Conservation (phyloP, 2,329 filamentous ascomycete species). For the Ilyonectria sp. region DNA sequence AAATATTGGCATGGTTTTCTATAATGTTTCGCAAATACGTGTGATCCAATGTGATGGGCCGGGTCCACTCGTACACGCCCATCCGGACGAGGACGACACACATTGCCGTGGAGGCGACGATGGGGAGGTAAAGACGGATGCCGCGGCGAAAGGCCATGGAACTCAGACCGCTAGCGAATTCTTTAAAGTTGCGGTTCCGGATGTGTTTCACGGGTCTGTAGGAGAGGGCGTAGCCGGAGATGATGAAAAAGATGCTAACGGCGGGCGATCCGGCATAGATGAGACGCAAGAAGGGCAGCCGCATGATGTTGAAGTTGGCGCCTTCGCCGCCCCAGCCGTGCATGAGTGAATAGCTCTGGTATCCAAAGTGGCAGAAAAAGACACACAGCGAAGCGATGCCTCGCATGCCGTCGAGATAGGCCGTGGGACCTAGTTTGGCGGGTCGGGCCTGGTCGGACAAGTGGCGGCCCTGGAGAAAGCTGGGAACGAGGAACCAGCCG, state of each 20-base stretch:
- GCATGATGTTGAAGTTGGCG: slow-evolving; percentile 61
- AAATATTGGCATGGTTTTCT: slow-evolving; percentile 57
- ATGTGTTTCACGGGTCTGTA: slow-evolving; percentile 65
- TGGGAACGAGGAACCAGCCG: slow-evolving; percentile 64
- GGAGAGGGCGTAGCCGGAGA: slow-evolving; percentile 73
- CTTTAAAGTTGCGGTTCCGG: slow-evolving; percentile 53
- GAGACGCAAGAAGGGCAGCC: slow-evolving; percentile 68
- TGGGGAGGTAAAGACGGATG: slow-evolving; percentile 68
- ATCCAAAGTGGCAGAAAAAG: slow-evolving; percentile 68
- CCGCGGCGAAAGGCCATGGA: slow-evolving; percentile 67
- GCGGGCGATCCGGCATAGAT: slow-evolving; percentile 69
- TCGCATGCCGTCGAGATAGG: slow-evolving; percentile 72
- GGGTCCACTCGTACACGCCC: slow-evolving; percentile 64
- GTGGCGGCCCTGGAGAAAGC: slow-evolving; percentile 63
- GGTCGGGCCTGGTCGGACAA: slow-evolving; percentile 57
- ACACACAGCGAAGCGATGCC: slow-evolving; percentile 70
- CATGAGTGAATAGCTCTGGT: slow-evolving; percentile 66
- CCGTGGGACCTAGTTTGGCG: slow-evolving; percentile 63
- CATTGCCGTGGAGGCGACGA: slow-evolving; percentile 65
- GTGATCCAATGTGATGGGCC: slow-evolving; percentile 60
- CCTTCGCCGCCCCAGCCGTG: slow-evolving; percentile 63
- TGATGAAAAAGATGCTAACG: slow-evolving; percentile 74
- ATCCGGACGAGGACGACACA: slow-evolving; percentile 61
- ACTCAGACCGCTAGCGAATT: slow-evolving; percentile 61
- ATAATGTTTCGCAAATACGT: slow-evolving; percentile 63